Conservation (phyloP, 768 basidiomycete genomes). For the Termitomyces sp. region DNA sequence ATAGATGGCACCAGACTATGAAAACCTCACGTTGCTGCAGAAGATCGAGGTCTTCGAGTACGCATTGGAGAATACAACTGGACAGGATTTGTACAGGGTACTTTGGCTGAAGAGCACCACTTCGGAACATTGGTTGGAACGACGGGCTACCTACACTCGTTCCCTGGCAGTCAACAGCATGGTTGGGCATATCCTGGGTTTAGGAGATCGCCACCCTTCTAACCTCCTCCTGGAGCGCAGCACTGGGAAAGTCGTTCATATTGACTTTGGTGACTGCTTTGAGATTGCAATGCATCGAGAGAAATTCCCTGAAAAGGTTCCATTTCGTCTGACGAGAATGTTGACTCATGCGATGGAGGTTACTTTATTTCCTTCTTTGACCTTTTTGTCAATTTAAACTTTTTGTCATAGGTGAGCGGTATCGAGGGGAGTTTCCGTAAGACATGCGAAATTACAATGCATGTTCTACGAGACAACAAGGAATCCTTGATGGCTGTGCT, state of each 20-base stretch:
- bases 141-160: constrained; percentile 92
- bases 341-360: constrained; percentile 99
- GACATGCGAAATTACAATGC: constrained; percentile 98
- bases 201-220: constrained; percentile 97
- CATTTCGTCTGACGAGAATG: constrained; percentile 98
- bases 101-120: constrained; percentile 94
- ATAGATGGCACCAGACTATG: constrained; percentile 99
- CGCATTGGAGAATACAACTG: constrained; percentile 95
- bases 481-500: constrained; percentile 99
- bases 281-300: constrained; percentile 97
- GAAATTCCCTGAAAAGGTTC: constrained; percentile 98
- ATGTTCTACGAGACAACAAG: constrained; percentile 91
- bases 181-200: constrained; percentile 96
- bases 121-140: constrained; percentile 97
- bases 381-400: constrained; percentile 1
- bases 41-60: constrained; percentile 99
- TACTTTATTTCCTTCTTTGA: neutral
- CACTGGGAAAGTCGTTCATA: constrained; percentile 94
- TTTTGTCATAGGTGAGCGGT: constrained; percentile 72
- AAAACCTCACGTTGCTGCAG: constrained; percentile 87
- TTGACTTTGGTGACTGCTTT: constrained; percentile 97
- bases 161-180: constrained; percentile 96
- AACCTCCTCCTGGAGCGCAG: constrained; percentile 89
- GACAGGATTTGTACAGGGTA: constrained; percentile 95
- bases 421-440: constrained; percentile 96